These are phyloP conservation scores for Ehretia macrophylla DNA, from an alignment of 257 asterid species.

Conservation along the genomic window DNA sequence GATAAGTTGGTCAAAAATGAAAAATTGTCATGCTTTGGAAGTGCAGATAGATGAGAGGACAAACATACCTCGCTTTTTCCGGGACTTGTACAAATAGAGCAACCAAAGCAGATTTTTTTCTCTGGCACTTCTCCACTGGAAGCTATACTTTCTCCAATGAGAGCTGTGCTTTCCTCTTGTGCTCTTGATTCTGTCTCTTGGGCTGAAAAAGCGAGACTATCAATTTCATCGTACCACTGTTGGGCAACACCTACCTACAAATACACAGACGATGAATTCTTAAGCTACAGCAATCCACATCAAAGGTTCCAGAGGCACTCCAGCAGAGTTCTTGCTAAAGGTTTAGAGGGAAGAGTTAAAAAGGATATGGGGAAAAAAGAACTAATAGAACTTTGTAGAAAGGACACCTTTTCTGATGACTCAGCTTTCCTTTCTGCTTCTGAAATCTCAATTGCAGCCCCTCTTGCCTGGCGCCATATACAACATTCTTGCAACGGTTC, in stretches of 20 bases:
- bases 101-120: slow-evolving; percentile 47
- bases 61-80: slow-evolving; percentile 85
- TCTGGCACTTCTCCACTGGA: slow-evolving; percentile 32
- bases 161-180: slow-evolving; percentile 23
- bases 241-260: slow-evolving; percentile 72
- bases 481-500: slow-evolving; percentile 72
- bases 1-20: neutral
- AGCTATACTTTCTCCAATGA: slow-evolving; percentile 17
- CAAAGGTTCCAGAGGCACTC: too few relatives aligned
- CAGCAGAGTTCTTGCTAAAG: neutral
- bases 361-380: slow-evolving; percentile 1
- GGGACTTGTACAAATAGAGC: slow-evolving; percentile 80
- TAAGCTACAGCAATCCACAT: slow-evolving; percentile 8
- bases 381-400: slow-evolving; percentile 6
- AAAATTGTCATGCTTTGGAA: neutral
- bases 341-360: slow-evolving; percentile 2
- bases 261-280: slow-evolving; percentile 11
- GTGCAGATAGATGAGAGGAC: neutral
- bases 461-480: slow-evolving; percentile 86
- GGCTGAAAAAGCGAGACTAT: slow-evolving; percentile 40
- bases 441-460: slow-evolving; percentile 72
- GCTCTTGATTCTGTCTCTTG: slow-evolving; percentile 32
- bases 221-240: slow-evolving; percentile 76
- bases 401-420: slow-evolving; percentile 53
- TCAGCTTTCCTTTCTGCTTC: slow-evolving; percentile 40